Base-by-base conservation (phyloP, 2,329 filamentous ascomycete genomes). In the Sporothrix brasiliensis region DNA sequence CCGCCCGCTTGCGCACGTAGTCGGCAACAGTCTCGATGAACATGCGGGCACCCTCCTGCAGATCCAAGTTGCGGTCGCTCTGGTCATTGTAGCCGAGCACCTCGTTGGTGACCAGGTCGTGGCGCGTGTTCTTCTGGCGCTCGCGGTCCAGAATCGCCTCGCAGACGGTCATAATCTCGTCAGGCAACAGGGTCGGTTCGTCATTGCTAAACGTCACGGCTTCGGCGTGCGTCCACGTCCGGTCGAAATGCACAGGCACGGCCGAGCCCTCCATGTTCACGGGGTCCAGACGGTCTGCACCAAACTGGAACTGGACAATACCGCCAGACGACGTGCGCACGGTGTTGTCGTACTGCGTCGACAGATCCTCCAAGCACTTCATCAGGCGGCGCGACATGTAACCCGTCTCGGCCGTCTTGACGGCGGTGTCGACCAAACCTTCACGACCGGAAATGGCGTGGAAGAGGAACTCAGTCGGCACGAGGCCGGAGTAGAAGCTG, bases 361-460 rank as follows among this genome's bases (percentile, higher is more conserved):
- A 97, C 3, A 98, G 83, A 83, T 99, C 95, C 78, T 99, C 95
- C 65, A 99, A 82, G 3, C 93, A 97, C 81, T 99, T 99, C 94
- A 99, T 99, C 78, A 99, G 80, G 75, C 95, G 90, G 81, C 95
- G 90, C 73, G 94, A 98, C 95, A 99, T 99, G 82, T 99, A 99
- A 74, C 95, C 95, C 13, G 95, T 99, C 80, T 99, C 95, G 68
- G 95, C 95, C 68, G 95, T 99, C 83, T 99, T 99, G 82, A 98
- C 95, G 72, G 95, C 95, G 2, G 95, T 99, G 87, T 99, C 95
- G 77, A 99, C 94, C 75, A 99, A 83, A 88, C 95, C 95, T 88
- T 98, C 95, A 88, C 95, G 92, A 76, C 95, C 95, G 76, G 93
- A 97, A 82, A 98, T 97, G 75, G 95, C 95, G 87, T 99, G 95